These are phyloP conservation scores for Musa itinerans DNA, from an alignment of 176 grass and related monocot genomes.

Conservation along the genomic window DNA sequence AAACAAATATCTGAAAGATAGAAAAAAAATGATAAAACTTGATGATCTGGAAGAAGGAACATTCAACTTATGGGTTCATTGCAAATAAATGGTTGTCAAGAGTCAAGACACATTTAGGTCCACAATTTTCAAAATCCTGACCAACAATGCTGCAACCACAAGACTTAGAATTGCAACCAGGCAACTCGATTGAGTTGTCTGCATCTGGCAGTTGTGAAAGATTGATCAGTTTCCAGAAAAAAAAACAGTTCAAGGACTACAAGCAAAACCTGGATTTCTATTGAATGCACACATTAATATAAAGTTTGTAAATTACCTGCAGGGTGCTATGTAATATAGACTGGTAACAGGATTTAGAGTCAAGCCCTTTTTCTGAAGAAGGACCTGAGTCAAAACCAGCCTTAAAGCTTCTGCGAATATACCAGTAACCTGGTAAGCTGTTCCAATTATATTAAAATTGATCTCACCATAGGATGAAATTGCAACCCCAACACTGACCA, in stretches of 20 bases:
- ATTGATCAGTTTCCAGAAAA: too few relatives aligned
- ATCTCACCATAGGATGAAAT: slow-evolving; percentile 97
- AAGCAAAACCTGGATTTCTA: neutral
- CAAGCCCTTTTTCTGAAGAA: slow-evolving; percentile 99
- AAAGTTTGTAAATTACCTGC: slow-evolving; percentile 53
- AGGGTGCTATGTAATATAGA: slow-evolving; percentile 98
- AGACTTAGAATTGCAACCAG: too few relatives aligned
- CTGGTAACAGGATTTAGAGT: slow-evolving; percentile 96
- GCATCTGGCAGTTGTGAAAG: too few relatives aligned
- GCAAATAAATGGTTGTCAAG: too few relatives aligned
- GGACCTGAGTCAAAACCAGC: slow-evolving; percentile 92
- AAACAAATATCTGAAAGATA: too few relatives aligned
- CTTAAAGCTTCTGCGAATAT: slow-evolving; percentile 96
- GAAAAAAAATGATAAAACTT: too few relatives aligned
- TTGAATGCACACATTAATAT: neutral
- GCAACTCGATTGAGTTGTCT: too few relatives aligned
- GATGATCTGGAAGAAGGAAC: too few relatives aligned
- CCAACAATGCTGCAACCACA: too few relatives aligned
- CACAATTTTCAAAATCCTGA: too few relatives aligned
- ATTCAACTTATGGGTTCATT: too few relatives aligned
- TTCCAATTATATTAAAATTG: slow-evolving; percentile 93
- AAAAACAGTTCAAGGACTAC: neutral
- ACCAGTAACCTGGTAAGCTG: slow-evolving; percentile 93
- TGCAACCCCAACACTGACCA: slow-evolving; percentile 97
- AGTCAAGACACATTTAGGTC: too few relatives aligned